phyloP scores from a whole-genome alignment of 1,284 basidiomycete genomes.

The Ustilago curta region DNA sequence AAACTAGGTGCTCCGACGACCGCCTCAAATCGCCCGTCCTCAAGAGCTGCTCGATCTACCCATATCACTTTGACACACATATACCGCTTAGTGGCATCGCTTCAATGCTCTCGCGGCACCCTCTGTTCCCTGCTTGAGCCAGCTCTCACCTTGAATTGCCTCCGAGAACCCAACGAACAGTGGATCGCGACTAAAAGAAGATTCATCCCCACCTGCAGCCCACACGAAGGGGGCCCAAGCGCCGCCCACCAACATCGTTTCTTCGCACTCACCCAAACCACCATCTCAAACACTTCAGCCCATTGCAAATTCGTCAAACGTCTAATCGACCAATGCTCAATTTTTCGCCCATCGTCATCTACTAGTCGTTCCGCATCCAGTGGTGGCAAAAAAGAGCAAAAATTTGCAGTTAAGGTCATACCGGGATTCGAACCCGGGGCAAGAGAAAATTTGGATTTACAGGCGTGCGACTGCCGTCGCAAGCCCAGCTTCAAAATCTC shows the following conservation, averaged over 20 bases:
- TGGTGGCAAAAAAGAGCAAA: constrained; percentile 5
- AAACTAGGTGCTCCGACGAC: no score
- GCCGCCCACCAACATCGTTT: no score
- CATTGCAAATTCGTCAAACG: constrained; percentile 17
- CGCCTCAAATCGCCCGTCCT: no score
- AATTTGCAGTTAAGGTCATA: constrained; percentile 29
- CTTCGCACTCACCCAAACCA: not conserved
- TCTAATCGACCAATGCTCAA: constrained; percentile 26
- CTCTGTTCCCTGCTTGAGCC: no score
- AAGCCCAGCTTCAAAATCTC: constrained; percentile 35
- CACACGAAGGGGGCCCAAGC: no score
- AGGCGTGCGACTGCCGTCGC: no score
- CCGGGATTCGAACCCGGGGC: constrained; percentile 56
- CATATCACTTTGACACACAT: no score
- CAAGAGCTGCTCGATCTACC: no score
- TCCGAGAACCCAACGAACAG: not conserved
- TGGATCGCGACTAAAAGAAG: no score
- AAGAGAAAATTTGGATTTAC: constrained; percentile 24
- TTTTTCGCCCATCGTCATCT: constrained; percentile 5
- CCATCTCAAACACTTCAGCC: constrained; percentile 11
- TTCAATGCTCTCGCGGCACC: no score
- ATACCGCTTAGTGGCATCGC: no score
- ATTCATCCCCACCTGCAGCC: no score
- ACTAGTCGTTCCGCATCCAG: not conserved
- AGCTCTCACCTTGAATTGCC: not conserved